phyloP scores from a whole-genome alignment of 495 filamentous ascomycete species.

The Aspergillus mulundensis region DNA sequence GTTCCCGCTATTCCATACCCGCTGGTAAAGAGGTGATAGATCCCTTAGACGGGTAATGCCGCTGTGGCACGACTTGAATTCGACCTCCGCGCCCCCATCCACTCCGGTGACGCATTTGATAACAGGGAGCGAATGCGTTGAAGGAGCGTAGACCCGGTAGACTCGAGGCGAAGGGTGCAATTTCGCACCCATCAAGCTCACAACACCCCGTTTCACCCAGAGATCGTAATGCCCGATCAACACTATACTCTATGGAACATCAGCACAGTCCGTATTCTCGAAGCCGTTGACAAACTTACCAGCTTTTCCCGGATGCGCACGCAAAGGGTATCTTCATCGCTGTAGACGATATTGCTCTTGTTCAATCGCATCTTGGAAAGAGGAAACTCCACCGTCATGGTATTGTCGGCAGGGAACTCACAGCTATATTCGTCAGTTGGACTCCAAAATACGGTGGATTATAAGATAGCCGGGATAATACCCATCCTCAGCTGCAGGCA shows the following conservation, averaged over 20 bases:
- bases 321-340: conserved; percentile 37
- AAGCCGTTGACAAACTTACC: conserved; percentile 22
- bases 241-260: conserved; percentile 52
- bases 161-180: conserved; percentile 48
- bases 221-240: conserved; percentile 73
- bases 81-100: conserved; percentile 44
- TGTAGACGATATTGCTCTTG: conserved; percentile 39
- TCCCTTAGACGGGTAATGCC: conserved; percentile 54
- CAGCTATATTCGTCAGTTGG: conserved; percentile 24
- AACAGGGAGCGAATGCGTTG: conserved; percentile 71
- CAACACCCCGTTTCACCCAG: conserved; percentile 58
- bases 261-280: conserved; percentile 9
- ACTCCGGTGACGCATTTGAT: conserved; percentile 54
- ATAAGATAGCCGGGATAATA: background rate
- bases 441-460: background rate
- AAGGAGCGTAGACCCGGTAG: conserved; percentile 66
- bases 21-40: conserved; percentile 66
- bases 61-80: conserved; percentile 51
- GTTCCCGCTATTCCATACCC: conserved; percentile 63
- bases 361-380: conserved; percentile 39
- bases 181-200: conserved; percentile 63
- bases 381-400: conserved; percentile 38
- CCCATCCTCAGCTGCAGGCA: conserved; percentile 29
- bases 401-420: conserved; percentile 32
- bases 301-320: conserved; percentile 41